These are phyloP conservation scores for Fusarium verrucosum DNA, from an alignment of 2,329 filamentous ascomycete species.

Conservation along the genomic window DNA sequence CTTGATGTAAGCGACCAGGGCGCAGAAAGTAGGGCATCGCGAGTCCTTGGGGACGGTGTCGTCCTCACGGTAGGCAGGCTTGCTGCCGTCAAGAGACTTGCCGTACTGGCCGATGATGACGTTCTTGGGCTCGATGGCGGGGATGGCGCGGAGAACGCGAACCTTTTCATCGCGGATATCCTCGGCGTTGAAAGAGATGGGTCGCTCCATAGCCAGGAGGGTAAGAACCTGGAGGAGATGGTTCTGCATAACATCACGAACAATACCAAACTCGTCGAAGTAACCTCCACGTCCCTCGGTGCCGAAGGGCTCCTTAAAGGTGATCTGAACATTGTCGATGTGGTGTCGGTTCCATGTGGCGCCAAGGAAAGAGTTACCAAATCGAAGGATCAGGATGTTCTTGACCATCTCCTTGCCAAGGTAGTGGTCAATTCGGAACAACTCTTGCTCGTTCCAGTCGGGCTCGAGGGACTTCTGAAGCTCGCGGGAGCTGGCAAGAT, in stretches of 20 bases:
- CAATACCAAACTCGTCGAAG: constrained; percentile 99
- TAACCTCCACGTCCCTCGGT: constrained; percentile 98
- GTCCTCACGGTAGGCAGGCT: constrained; percentile 98
- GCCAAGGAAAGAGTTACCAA: constrained; percentile 98
- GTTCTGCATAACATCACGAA: constrained; percentile 99
- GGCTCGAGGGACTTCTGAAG: constrained; percentile 94
- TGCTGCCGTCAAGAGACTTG: constrained; percentile 93
- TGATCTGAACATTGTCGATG: constrained; percentile 99
- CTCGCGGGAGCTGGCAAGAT: constrained; percentile 91
- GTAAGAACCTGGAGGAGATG: constrained; percentile 97
- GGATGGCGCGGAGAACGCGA: constrained; percentile 91
- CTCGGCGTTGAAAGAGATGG: constrained; percentile 97
- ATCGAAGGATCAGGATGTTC: constrained; percentile 97
- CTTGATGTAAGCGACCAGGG: constrained; percentile 97
- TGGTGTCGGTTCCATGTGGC: constrained; percentile 99
- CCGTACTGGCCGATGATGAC: constrained; percentile 99
- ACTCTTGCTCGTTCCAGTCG: constrained; percentile 98
- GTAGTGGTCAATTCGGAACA: constrained; percentile 99
- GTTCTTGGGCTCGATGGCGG: constrained; percentile 97
- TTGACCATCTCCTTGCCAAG: constrained; percentile 99
- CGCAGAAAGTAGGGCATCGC: constrained; percentile 97
- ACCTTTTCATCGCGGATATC: constrained; percentile 99
- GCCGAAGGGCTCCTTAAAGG: constrained; percentile 99
- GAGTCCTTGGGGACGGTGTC: constrained; percentile 98
- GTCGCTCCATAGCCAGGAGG: constrained; percentile 95